Conservation (phyloP, 169 alveolate species). For the Plasmodium vivax region DNA sequence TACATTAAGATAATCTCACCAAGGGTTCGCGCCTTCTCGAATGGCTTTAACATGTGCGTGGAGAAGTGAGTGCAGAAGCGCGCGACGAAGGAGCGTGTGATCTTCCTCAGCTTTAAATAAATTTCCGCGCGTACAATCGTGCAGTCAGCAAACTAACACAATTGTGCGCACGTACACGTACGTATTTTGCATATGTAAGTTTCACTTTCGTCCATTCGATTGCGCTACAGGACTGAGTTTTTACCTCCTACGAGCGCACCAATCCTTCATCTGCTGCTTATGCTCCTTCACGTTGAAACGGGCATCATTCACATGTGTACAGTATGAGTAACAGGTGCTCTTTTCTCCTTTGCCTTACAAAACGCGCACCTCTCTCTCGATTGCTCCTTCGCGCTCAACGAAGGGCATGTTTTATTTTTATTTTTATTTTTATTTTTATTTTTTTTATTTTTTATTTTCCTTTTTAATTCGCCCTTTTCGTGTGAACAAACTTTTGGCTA, state of each 20-base stretch:
- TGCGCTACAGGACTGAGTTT: background rate
- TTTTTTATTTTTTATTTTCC: background rate
- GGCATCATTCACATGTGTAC: background rate
- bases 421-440: background rate
- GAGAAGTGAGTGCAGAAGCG: background rate
- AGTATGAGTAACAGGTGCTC: background rate
- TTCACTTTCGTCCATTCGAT: background rate
- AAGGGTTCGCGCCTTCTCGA: background rate
- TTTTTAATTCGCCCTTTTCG: background rate
- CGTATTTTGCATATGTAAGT: background rate
- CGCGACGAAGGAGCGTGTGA: background rate
- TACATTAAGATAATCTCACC: background rate
- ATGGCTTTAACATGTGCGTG: background rate
- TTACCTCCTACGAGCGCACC: background rate
- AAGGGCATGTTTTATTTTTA: background rate
- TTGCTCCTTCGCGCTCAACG: background rate
- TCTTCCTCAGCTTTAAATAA: background rate
- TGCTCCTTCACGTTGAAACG: background rate
- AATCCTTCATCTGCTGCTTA: background rate
- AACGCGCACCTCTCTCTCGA: background rate
- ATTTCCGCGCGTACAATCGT: background rate
- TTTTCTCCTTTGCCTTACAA: background rate
- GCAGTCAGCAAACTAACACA: background rate
- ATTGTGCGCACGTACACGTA: constrained; percentile 4
- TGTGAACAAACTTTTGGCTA: background rate